Percentiles rank a stretch among this genome's conserved stretches.
phyloP scores from a whole-genome alignment of 202 grass and related monocot genomes.

The Zizania palustris region DNA sequence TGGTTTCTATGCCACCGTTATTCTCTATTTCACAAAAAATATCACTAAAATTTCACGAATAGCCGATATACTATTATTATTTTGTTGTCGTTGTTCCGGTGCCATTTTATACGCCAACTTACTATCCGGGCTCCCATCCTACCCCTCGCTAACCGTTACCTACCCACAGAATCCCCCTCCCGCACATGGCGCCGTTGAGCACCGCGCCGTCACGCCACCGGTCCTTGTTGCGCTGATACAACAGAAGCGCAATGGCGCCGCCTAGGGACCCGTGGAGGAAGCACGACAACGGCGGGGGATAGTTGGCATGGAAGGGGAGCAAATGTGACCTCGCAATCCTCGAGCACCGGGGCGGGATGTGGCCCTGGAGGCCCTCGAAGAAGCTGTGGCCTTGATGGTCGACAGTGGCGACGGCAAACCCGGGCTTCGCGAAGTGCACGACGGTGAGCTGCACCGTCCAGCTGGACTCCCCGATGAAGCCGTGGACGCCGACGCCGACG shows the following conservation, averaged over 20 bases:
- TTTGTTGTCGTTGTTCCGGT: too few relatives aligned
- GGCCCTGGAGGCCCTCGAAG: slow-evolving; percentile 65
- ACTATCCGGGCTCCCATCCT: too few relatives aligned
- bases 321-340: slow-evolving; percentile 85
- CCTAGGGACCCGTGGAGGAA: slow-evolving; percentile 91
- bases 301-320: slow-evolving; percentile 70
- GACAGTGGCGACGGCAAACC: slow-evolving; percentile 76
- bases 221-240: slow-evolving; percentile 61
- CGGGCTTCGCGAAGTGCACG: slow-evolving; percentile 69
- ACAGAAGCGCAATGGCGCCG: slow-evolving; percentile 76
- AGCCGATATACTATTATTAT: too few relatives aligned
- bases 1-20: too few relatives aligned
- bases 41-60: too few relatives aligned
- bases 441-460: slow-evolving; percentile 71
- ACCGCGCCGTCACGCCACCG: slow-evolving; percentile 70
- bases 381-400: slow-evolving; percentile 96
- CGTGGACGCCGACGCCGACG: slow-evolving; percentile 71
- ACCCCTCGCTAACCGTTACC: too few relatives aligned
- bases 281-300: slow-evolving; percentile 65
- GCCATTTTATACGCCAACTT: too few relatives aligned
- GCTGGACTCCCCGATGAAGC: slow-evolving; percentile 88
- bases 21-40: too few relatives aligned
- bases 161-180: too few relatives aligned
- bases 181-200: slow-evolving; percentile 95
- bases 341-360: slow-evolving; percentile 68